Base-by-base conservation (phyloP, 345 rosid genomes). In the Raphanus sativus region DNA sequence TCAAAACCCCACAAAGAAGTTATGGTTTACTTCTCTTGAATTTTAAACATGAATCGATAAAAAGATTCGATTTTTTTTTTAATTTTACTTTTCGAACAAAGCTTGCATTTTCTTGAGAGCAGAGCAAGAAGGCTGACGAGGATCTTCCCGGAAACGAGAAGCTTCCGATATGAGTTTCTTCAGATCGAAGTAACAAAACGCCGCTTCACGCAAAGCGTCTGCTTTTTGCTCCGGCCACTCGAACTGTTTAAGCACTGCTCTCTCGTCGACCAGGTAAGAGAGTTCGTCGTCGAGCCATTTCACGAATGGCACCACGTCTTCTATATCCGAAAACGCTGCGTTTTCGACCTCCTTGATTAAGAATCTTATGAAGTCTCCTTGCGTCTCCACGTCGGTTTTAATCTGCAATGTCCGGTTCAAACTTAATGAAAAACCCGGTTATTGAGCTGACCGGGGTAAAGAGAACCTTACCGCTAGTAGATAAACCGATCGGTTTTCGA, bases 241-340 rank as follows among this genome's bases (percentile, higher is more conserved):
- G 33, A 93, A 93, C 81, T 93, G 98, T 73, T 93, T 91, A 21
- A 91, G 73, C 67, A 93, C 97, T 8, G 97, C 98, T 80, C 97
- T 89, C 61, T 93, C 98, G 68, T 91, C 98, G 74, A 93, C 98
- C 89, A 93, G 69, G 77, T 88, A 93, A 42, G 97, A 93, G 21
- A 93, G 94, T 84, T 93, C 98, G 45, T 93, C 98, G 59, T 93
- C 97, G 5, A 91, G 92, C 98, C 98, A 96, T 76, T 96, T 91
- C 3, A 96, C 99, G 71, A 93, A 96, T 24, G 96, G 91, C 28
- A 96, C 96, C 48, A 91, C 98, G 72, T 96, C 98, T 84, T 93
- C 93, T 1, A 96, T 91, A 11, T 85, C 85, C 17, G 89, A 68
- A 79, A 91, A 93, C 59, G 89, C 93, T 34, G 96, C 96, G 78